Evolutionary conservation across 179 eudicot species (phyloP), one percentile per base, ranked within the genome.

Genomic region (Heliamphora pulchella): DNA sequence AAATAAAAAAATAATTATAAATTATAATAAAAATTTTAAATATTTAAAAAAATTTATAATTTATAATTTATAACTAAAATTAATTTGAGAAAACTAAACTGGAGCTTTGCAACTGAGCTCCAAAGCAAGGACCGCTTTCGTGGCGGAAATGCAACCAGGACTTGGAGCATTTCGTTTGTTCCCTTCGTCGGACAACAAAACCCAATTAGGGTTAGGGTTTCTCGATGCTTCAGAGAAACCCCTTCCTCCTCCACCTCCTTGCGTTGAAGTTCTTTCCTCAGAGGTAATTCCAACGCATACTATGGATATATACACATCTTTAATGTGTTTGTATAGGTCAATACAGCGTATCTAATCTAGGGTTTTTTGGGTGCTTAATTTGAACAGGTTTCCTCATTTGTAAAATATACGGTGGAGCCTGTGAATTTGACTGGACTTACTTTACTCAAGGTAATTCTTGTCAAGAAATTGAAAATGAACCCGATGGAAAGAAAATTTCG

Each of bases 371-470:
- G 77, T 79, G 8, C 61, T 41, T 46, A 4, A 51, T 62, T 71
- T 80, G 44, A 50, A 11, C 80, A 92, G 93, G 90, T 83, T 82
- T 86, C 91, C 8, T 82, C 80, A 41, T 85, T 87, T 48, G 90
- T 89, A 79, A 91, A 88, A 74, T 90, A 73, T 83, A 82, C 87
- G 68, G 87, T 88, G 74, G 98, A 96, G 84, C 82, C 92, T 81
- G 82, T 96, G 72, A 85, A 83, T 82, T 83, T 91, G 82, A 91
- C 86, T 39, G 90, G 85, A 66, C 84, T 90, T 73, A 91, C 94
- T 74, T 84, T 96, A 80, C 85, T 88, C 79, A 96, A 96, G 97
- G 99, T 96, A 81, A 74, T 41, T 47, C 62, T 61, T 74, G 74
- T 20, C 20, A 22, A 71, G 3, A 57, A 20, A 3, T 68, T 50